phyloP scores from a whole-genome alignment of 2,329 filamentous ascomycete species.

The Scedosporium dehoogii region DNA sequence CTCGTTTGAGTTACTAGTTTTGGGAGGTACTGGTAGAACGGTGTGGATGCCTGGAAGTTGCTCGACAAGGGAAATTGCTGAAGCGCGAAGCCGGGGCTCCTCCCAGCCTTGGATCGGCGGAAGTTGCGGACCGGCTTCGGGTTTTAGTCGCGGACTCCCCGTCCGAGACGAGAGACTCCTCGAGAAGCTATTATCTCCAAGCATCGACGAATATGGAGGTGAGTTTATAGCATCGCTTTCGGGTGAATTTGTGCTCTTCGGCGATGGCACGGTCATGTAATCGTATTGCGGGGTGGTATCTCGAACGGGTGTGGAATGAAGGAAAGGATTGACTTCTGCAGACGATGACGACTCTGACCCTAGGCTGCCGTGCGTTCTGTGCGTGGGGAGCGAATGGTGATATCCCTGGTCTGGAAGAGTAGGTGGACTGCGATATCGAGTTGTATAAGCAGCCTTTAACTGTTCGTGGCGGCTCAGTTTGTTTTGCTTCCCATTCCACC shows the following conservation, averaged over 20 bases:
- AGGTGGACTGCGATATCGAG: background rate
- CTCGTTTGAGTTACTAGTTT: background rate
- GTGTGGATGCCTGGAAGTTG: slow-evolving; percentile 4
- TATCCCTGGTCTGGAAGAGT: background rate
- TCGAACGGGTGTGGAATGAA: background rate
- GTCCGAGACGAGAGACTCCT: background rate
- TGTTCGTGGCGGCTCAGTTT: slow-evolving; percentile 49
- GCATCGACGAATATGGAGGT: background rate
- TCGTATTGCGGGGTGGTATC: background rate
- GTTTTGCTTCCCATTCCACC: slow-evolving; percentile 94
- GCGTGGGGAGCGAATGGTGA: background rate
- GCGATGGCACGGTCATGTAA: background rate
- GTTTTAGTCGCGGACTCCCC: background rate
- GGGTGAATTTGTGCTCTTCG: background rate
- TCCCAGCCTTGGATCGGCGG: background rate
- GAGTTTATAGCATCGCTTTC: background rate
- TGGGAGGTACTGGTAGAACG: background rate
- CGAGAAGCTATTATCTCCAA: background rate
- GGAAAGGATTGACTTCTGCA: background rate
- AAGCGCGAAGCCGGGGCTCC: background rate
- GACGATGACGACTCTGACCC: background rate
- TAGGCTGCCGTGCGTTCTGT: background rate
- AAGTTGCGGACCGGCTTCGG: background rate
- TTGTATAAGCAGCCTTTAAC: background rate
- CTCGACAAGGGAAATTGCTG: background rate